Evolutionary conservation across 495 filamentous ascomycete genomes (phyloP), one percentile per base, ranked within the genome.

Genomic region (Penicillium bovifimosum): DNA sequence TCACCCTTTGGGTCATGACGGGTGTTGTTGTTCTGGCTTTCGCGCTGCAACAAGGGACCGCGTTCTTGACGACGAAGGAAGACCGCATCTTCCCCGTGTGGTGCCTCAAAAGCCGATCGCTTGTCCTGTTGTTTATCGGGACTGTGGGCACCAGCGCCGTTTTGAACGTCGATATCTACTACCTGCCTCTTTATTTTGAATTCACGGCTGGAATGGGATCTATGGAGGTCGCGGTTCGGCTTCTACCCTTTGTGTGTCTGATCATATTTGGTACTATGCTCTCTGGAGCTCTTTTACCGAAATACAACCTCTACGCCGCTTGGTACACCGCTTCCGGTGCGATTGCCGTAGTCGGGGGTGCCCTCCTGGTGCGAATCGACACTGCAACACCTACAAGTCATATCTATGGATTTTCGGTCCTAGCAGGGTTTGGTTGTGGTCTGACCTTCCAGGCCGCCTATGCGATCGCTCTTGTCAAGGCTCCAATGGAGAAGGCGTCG

Each of bases 1-100:
- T 85, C 41, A 74, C 69, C 0, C 53, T 76, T 2, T 72, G 79
- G 33, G 69, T 78, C 29, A 57, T 75, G 20, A 73, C 71, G 14
- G 78, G 68, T 17, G 65, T 80, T 29, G 9, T 9, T 0, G 50
- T 77, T 40, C 9, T 69, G n/a, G n/a, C n/a, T 3, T 69, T 72
- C 4, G 32, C 14, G 6, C 31, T 51, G 3, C 41, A 51, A 26
- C 53, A 56, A 33, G 13, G 14, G 14, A 34, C 33, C 16, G 28
- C 10, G 16, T 41, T 49, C 38, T 60, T 81, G 17, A 85, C 82
- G 1, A 78, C 70, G 0, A 29, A 47, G 0, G 53, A 61, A 4
- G 61, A 64, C 20, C 76, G 81, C 4, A 65, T 83, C 26, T 79
- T 81, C 52, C 81, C 82, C 0, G 56, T 77, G 0, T 65, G 81